Base-by-base conservation (phyloP, 2,329 filamentous ascomycete species). In the Aspergillus novoparasiticus region DNA sequence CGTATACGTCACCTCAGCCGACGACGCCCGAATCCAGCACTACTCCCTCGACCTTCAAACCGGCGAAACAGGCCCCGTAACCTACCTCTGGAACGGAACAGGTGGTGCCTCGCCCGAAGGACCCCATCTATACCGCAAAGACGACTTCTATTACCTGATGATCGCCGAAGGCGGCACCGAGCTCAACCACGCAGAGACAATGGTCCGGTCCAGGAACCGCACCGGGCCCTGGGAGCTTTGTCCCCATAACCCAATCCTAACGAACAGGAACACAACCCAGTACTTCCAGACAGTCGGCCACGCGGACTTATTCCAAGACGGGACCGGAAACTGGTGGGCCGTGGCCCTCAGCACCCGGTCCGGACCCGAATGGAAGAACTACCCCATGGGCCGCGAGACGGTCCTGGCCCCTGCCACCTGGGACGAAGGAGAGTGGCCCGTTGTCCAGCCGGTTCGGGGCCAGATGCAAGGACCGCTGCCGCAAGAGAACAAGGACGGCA, bases 271-370 rank as follows among this genome's bases (percentile, higher is more conserved):
- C 21, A 73, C 76, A 0, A 72, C 73, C 0, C 66, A 75, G 32
- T 80, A 79, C 61, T 76, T 73, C 64, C 84, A 87, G 64, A 84
- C 83, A 0, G 80, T 86, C 0, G 85, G 86, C 0, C 86, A 88
- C 61, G 82, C 82, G 0, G 85, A 87, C 65, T 65, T 87, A 3
- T 86, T 87, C 63, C 80, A 85, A 57, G 85, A 87, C 64, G 63
- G 64, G 0, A 46, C 67, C 0, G 83, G 82, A 0, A 81, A 83
- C 30, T 87, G 85, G 85, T 86, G 84, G 84, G 81, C 78, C 0
- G 75, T 82, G 9, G 78, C 79, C 1, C 72, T 87, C 2, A 76
- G 81, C 0, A 83, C 81, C 0, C 76, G 85, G 4, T 55, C 60
- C 11, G 60, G 56, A 16, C 60, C 55, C 12, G 72, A 73, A 14